These are phyloP conservation scores for Mesotaenium endlicherianum DNA, from an alignment of 139 green algal species.

Conservation along the genomic window DNA sequence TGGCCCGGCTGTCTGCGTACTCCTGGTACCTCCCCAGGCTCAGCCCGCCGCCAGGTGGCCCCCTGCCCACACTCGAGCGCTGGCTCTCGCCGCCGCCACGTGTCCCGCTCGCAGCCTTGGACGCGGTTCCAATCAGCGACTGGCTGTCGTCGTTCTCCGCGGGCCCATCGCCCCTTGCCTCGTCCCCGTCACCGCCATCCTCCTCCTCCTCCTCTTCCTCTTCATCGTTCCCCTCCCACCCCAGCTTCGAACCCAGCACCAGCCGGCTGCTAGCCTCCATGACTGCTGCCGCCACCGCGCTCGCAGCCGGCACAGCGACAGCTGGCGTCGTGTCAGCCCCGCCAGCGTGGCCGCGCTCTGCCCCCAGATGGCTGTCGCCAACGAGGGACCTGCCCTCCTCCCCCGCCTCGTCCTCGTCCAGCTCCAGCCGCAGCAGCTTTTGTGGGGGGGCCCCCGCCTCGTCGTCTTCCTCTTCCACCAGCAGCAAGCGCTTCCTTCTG, in stretches of 20 bases:
- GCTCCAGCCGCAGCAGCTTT: neutral
- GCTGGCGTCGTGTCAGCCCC: neutral
- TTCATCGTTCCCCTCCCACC: neutral
- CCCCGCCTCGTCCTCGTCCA: neutral
- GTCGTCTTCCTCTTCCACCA: too few relatives aligned
- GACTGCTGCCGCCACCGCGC: neutral
- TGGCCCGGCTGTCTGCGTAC: neutral
- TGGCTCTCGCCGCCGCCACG: neutral
- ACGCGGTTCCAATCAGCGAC: neutral
- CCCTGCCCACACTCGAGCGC: neutral
- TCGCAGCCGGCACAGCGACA: neutral
- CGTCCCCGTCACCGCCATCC: neutral
- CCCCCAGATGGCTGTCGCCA: neutral
- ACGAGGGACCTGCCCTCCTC: neutral
- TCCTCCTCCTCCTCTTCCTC: slow-evolving; percentile 20
- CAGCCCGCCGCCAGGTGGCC: neutral
- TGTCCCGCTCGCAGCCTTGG: neutral
- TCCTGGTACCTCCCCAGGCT: neutral
- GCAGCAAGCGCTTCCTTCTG: too few relatives aligned
- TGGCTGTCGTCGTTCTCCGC: neutral
- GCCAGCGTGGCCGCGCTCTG: neutral
- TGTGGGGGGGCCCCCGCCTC: too few relatives aligned
- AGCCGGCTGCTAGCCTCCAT: too few relatives aligned
- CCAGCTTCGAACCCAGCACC: neutral
- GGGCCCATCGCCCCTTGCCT: neutral